Percentiles rank a stretch among this genome's conserved stretches.
These are phyloP conservation scores for Ophiostoma himal-ulmi DNA, from an alignment of 2,329 filamentous ascomycete species.

Conservation along the genomic window DNA sequence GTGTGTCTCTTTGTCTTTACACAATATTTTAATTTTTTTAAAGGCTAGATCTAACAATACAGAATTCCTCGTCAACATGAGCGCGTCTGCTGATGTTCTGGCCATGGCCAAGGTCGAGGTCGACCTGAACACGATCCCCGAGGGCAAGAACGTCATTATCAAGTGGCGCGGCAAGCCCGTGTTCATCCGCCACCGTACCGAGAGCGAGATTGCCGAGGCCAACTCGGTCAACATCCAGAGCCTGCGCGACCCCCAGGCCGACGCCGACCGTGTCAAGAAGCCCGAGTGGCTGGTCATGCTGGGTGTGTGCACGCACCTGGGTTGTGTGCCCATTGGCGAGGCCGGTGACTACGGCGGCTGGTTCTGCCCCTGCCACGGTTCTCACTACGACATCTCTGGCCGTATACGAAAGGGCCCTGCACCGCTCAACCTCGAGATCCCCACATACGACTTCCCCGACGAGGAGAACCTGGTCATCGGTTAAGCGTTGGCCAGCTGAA, in stretches of 20 bases:
- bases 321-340: slow-evolving; percentile 98
- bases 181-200: slow-evolving; percentile 97
- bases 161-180: slow-evolving; percentile 99
- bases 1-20: slow-evolving; percentile 49
- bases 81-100: slow-evolving; percentile 94
- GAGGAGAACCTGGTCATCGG: slow-evolving; percentile 87
- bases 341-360: slow-evolving; percentile 96
- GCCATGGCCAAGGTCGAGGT: slow-evolving; percentile 99
- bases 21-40: not conserved
- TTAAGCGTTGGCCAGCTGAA: slow-evolving; percentile 47
- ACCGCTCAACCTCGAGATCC: slow-evolving; percentile 94
- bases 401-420: slow-evolving; percentile 96
- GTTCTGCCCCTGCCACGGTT: slow-evolving; percentile 99
- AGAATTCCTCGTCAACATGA: slow-evolving; percentile 99
- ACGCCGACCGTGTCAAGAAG: slow-evolving; percentile 92
- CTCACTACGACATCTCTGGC: slow-evolving; percentile 99
- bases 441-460: slow-evolving; percentile 85
- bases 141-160: slow-evolving; percentile 99
- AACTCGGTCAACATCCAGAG: slow-evolving; percentile 76
- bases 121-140: slow-evolving; percentile 83
- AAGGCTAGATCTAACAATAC: slow-evolving; percentile 23
- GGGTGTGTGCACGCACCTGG: slow-evolving; percentile 98
- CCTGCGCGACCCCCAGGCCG: slow-evolving; percentile 85
- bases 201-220: slow-evolving; percentile 88
- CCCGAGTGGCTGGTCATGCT: slow-evolving; percentile 99